Conservation (phyloP, 352 stramenopile genomes). For the Achlya hypogyna region DNA sequence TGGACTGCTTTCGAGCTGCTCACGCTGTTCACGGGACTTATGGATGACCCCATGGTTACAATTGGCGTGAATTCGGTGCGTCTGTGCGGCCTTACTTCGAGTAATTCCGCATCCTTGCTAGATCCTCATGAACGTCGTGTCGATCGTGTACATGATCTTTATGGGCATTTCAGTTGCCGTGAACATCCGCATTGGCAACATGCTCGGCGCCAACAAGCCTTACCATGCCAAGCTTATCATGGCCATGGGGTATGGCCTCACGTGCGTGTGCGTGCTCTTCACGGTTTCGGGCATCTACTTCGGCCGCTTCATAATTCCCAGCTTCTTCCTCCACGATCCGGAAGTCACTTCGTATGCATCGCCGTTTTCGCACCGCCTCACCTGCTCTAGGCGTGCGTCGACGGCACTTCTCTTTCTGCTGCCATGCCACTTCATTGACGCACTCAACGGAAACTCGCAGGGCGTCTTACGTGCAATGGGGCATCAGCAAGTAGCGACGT, state of each 20-base stretch:
- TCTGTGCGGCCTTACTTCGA: background rate
- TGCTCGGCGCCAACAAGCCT: slow-evolving; percentile 47
- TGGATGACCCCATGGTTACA: slow-evolving; percentile 42
- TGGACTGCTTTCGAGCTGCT: slow-evolving; percentile 74
- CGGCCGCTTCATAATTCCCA: background rate
- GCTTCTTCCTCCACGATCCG: slow-evolving; percentile 4
- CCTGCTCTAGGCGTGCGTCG: background rate
- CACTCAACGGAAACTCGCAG: slow-evolving; percentile 51
- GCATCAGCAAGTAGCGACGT: slow-evolving; percentile 50
- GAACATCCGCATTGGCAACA: slow-evolving; percentile 70
- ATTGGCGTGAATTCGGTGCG: slow-evolving; percentile 57
- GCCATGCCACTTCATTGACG: slow-evolving; percentile 57
- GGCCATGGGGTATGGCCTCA: slow-evolving; percentile 24
- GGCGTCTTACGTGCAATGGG: slow-evolving; percentile 59
- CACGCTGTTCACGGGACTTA: slow-evolving; percentile 54
- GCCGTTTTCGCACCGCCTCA: background rate
- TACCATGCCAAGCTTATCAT: slow-evolving; percentile 40
- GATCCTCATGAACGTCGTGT: slow-evolving; percentile 58
- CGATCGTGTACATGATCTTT: slow-evolving; percentile 68
- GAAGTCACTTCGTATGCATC: background rate
- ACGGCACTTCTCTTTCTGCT: slow-evolving; percentile 36
- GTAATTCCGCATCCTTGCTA: background rate
- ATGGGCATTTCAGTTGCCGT: slow-evolving; percentile 47
- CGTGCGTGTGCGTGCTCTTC: background rate
- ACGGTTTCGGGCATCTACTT: background rate